A percentile compares a stretch with the other conserved stretches of the same genome.
Conservation (phyloP, 306 rosid species). For the Carpinus viminea region DNA sequence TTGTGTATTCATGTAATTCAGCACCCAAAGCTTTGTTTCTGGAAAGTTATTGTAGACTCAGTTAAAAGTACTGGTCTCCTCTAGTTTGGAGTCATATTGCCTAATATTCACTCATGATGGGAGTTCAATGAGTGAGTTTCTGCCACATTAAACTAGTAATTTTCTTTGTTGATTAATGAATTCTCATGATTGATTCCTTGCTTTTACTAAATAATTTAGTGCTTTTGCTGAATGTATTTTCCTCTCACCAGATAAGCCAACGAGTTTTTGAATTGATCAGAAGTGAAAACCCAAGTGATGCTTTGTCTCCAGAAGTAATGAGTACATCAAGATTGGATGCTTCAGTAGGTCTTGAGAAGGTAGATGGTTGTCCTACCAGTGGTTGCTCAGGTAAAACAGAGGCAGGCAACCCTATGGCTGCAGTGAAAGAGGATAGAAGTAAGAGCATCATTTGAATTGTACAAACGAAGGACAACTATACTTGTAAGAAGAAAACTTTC, state of each 20-base stretch:
- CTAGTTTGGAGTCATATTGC: background rate
- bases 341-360: slow-evolving; percentile 31
- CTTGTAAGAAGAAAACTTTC: slow-evolving; percentile 62
- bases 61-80: background rate
- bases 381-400: slow-evolving; percentile 33
- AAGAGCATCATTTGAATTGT: slow-evolving; percentile 72
- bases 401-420: slow-evolving; percentile 29
- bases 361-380: slow-evolving; percentile 20
- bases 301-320: slow-evolving; percentile 44
- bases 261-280: slow-evolving; percentile 74
- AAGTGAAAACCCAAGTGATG: slow-evolving; percentile 37
- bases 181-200: background rate
- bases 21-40: background rate
- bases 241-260: slow-evolving; percentile 73
- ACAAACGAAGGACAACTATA: slow-evolving; percentile 76
- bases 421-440: slow-evolving; percentile 38
- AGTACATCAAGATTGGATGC: slow-evolving; percentile 32
- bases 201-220: background rate
- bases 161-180: background rate
- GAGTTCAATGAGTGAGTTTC: background rate
- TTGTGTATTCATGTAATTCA: background rate
- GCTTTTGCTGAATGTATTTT: slow-evolving; percentile 25
- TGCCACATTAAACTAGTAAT: background rate
- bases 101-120: background rate
- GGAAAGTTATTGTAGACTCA: background rate